These are phyloP conservation scores for Brassica balearica DNA, from an alignment of 441 rosid genomes.

Conservation along the genomic window DNA sequence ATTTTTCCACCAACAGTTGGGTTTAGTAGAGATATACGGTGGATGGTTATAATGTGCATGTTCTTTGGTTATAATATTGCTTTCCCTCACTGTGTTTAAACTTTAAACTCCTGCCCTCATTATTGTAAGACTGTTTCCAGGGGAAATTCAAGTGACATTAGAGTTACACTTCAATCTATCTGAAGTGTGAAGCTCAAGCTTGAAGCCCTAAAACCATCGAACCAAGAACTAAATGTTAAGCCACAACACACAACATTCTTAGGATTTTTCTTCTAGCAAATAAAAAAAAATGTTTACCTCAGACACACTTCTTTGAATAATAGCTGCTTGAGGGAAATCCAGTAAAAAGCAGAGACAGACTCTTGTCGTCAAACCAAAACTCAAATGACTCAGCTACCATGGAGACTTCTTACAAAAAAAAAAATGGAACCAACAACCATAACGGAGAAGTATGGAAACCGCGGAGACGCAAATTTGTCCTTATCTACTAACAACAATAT, in stretches of 20 bases:
- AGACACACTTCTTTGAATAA: background rate
- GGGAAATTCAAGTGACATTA: constrained; percentile 80
- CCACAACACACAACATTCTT: background rate
- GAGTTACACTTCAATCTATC: constrained; percentile 84
- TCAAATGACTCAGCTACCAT: background rate
- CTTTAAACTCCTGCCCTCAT: constrained; percentile 71
- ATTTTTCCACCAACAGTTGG: background rate
- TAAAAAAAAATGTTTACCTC: background rate
- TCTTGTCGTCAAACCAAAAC: background rate
- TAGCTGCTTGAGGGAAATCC: background rate
- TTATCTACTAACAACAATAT: background rate
- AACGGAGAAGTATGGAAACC: background rate
- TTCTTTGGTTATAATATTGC: constrained; percentile 53
- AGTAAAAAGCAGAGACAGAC: background rate
- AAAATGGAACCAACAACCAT: background rate
- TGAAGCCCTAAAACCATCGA: constrained; percentile 63
- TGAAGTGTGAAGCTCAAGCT: constrained; percentile 81
- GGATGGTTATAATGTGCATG: constrained; percentile 37
- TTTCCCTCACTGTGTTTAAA: constrained; percentile 80
- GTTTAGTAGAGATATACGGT: constrained; percentile 1
- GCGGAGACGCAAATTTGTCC: background rate
- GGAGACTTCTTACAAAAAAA: too few species aligned
- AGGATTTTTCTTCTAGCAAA: background rate
- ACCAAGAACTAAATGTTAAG: background rate
- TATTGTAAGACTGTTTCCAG: constrained; percentile 84